Evolutionary conservation across 495 filamentous ascomycete species (phyloP).

Genomic region (Massariosphaeria phaeospora): DNA sequence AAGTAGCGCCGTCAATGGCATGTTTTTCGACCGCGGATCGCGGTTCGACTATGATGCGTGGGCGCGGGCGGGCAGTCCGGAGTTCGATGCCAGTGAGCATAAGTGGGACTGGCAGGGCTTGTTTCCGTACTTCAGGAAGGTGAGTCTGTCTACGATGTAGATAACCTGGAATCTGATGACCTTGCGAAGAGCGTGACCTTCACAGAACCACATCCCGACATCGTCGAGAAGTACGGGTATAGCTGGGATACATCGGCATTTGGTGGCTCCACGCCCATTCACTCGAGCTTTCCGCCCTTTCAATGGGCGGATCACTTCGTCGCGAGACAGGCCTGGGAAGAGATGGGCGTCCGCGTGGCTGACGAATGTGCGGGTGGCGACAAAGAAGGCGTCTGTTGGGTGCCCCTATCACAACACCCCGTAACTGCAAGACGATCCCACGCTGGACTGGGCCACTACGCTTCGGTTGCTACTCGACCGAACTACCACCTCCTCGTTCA

Average conservation of each 20-base stretch:
- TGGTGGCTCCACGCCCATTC: not conserved
- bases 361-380: not conserved
- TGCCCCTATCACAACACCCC: conserved; percentile 5
- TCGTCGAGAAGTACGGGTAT: not conserved
- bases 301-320: not conserved
- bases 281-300: not conserved
- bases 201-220: not conserved
- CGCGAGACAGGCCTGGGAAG: not conserved
- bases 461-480: conserved; percentile 1
- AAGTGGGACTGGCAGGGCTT: conserved; percentile 61
- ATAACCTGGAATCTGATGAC: no score
- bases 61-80: conserved; percentile 54
- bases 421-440: not conserved
- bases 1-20: conserved; percentile 31
- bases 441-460: conserved; percentile 7
- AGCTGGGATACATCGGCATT: conserved; percentile 2
- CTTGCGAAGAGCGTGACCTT: conserved; percentile 44
- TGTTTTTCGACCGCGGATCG: conserved; percentile 33
- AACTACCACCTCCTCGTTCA: conserved; percentile 9
- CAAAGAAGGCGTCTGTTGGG: not conserved
- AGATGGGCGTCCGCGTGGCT: not conserved
- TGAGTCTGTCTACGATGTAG: no score
- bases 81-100: not conserved
- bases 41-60: conserved; percentile 53
- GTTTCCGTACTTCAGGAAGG: conserved; percentile 52